Percentiles rank a stretch among this genome's conserved stretches.
phyloP scores from a whole-genome alignment of 2,329 filamentous ascomycete genomes.

The Botrytis porri region DNA sequence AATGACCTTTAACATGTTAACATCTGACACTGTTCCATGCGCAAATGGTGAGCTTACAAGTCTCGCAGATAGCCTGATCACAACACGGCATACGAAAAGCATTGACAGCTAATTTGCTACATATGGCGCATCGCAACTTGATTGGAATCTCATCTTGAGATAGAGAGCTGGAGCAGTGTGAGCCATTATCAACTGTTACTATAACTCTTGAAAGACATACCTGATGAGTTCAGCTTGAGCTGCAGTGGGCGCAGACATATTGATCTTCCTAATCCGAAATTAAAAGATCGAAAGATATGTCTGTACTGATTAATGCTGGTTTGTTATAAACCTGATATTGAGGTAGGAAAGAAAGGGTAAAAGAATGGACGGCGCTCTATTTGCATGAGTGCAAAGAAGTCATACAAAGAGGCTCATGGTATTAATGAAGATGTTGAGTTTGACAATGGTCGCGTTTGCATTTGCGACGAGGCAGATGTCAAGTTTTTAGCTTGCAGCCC shows the following conservation, averaged over 20 bases:
- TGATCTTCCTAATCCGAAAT: constrained; percentile 3
- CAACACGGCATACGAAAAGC: constrained; percentile 91
- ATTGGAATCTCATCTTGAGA: constrained; percentile 78
- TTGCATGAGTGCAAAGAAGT: constrained; percentile 5
- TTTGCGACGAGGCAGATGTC: constrained; percentile 12
- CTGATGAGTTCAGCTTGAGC: constrained; percentile 39
- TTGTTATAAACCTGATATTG: not conserved
- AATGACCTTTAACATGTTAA: constrained; percentile 56
- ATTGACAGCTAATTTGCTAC: constrained; percentile 85
- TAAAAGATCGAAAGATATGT: not conserved
- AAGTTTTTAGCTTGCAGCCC: constrained; percentile 1
- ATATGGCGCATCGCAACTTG: constrained; percentile 91
- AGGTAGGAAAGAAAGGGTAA: constrained; percentile 12
- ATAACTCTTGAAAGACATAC: constrained; percentile 25
- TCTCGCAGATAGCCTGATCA: constrained; percentile 89
- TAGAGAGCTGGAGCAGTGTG: constrained; percentile 32
- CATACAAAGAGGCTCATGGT: constrained; percentile 17
- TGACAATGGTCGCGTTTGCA: constrained; percentile 12
- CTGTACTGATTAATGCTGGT: not conserved
- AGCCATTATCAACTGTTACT: constrained; percentile 20
- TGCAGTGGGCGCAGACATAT: constrained; percentile 34
- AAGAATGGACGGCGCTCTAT: constrained; percentile 18
- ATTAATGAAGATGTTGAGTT: constrained; percentile 5
- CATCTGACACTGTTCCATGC: not conserved
- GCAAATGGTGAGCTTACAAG: constrained; percentile 54